Evolutionary conservation across 2,329 filamentous ascomycete genomes (phyloP).

Genomic region (Aspergillus sp.): DNA sequence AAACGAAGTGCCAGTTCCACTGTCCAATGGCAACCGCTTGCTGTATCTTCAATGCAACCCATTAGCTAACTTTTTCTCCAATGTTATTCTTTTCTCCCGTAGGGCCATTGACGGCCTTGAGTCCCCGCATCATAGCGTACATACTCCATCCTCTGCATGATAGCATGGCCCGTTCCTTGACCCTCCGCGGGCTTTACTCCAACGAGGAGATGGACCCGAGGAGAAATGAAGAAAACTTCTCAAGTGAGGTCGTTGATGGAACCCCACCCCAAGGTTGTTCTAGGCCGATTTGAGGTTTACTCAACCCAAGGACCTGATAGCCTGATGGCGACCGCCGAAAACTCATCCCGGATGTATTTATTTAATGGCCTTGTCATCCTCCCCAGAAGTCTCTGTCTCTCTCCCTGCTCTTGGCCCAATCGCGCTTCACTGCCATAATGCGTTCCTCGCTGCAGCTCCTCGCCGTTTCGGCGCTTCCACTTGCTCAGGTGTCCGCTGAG

Average conservation of each 20-base stretch:
- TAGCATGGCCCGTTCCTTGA: not conserved
- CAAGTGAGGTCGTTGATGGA: not conserved
- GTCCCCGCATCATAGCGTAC: not conserved
- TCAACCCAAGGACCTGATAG: not conserved
- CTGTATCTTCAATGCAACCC: not conserved
- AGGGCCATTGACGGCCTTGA: not conserved
- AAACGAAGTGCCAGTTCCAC: not conserved
- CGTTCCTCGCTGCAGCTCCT: conserved; percentile 25
- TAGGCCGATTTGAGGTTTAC: not conserved
- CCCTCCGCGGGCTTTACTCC: conserved; percentile 1
- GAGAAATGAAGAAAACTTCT: not conserved
- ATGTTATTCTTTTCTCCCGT: not conserved
- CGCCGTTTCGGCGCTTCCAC: conserved; percentile 24
- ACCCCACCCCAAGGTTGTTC: not conserved
- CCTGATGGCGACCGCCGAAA: not conserved
- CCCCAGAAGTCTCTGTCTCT: not conserved
- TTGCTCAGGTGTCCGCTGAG: conserved; percentile 50
- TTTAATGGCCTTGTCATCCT: not conserved
- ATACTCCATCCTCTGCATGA: not conserved
- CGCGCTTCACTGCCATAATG: conserved; percentile 22
- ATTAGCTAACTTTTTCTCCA: conserved; percentile 5
- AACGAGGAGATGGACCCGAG: not conserved
- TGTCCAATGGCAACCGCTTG: not conserved
- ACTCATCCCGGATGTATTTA: not conserved
- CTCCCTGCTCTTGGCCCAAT: not conserved